These are phyloP conservation scores for Blepharisma japonicum DNA, from an alignment of 73 alveolate genomes.

Conservation along the genomic window DNA sequence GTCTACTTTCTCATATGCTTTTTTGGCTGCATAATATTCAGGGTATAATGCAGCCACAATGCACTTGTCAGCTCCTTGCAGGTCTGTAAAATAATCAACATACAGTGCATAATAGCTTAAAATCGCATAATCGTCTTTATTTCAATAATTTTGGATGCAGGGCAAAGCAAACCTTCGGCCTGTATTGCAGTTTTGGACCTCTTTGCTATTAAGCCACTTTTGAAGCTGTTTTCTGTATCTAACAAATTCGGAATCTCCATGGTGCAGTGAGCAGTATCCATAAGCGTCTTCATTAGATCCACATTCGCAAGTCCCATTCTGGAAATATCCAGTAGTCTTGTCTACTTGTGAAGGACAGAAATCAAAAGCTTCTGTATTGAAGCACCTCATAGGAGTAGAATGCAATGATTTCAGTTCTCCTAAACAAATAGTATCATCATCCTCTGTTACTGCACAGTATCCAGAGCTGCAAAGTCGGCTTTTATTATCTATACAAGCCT, in stretches of 20 bases:
- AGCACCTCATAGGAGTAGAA: too few species aligned
- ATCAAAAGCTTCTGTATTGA: too few species aligned
- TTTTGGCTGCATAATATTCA: too few species aligned
- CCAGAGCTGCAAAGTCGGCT: too few species aligned
- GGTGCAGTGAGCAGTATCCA: neutral
- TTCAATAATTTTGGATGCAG: neutral
- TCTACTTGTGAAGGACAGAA: too few species aligned
- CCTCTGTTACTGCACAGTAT: too few species aligned
- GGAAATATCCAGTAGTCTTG: too few species aligned
- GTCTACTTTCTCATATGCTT: too few species aligned
- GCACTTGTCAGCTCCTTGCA: neutral
- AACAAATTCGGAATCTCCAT: neutral
- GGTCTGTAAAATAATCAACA: neutral
- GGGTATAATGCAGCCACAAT: neutral
- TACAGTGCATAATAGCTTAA: neutral
- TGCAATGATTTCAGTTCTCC: too few species aligned
- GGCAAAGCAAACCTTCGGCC: neutral
- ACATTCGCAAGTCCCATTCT: neutral
- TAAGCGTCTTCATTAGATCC: neutral
- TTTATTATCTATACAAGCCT: too few species aligned
- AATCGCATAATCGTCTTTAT: neutral
- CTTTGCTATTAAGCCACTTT: neutral
- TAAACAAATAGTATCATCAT: too few species aligned
- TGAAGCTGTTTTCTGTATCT: neutral
- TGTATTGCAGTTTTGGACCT: constrained; percentile 3